Base-by-base conservation (phyloP, 805 yeast genomes). In the Teunomyces gatunensis region DNA sequence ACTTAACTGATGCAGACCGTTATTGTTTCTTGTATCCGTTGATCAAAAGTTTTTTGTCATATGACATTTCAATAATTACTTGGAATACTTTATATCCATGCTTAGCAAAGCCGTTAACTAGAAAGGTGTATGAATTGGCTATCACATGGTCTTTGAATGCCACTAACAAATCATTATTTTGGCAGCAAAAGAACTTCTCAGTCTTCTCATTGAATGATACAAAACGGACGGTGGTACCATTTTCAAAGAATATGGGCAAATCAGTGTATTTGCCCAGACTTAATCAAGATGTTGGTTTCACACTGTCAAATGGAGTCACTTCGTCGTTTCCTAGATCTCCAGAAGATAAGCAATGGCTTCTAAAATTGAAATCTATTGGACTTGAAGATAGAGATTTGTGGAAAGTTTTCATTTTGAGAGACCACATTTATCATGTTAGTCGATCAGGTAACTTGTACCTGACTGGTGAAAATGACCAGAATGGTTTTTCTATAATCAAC, bases 21-120 rank as follows among this genome's bases (percentile, higher is more conserved):
- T 89, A 85, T 55, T 92, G 98, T 58, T 76, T 89, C 61, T 67
- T 91, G 5, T 85, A 88, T 50, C 98, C 97, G 0, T 73, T 88
- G 30, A 77, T 94, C 9, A 75, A 88, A 50, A 85, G 89, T 0
- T 89, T 78, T 58, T 78, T 94, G 58, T 81, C 80, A 30, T 85
- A 89, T 60, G 97, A 92, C 54, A 77, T 91, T 1, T 71, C 83
- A 1, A 84, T 78, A 35, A 82, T 88, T 54, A 66, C 77, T 1
- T 83, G 90, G 80, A 79, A 83, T 12, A 73, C 81, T 1, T 64
- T 92, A 36, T 80, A 83, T 49, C 81, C 87, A 3, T 80, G 87
- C 54, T 74, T 85, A 41, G 83, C 85, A 47, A 75, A 76, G 39
- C 91, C 96, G 0, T 58, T 90, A 2, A 69, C 89, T 0, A 74